phyloP scores from a whole-genome alignment of 768 basidiomycete genomes.

The Mrakia frigida region DNA sequence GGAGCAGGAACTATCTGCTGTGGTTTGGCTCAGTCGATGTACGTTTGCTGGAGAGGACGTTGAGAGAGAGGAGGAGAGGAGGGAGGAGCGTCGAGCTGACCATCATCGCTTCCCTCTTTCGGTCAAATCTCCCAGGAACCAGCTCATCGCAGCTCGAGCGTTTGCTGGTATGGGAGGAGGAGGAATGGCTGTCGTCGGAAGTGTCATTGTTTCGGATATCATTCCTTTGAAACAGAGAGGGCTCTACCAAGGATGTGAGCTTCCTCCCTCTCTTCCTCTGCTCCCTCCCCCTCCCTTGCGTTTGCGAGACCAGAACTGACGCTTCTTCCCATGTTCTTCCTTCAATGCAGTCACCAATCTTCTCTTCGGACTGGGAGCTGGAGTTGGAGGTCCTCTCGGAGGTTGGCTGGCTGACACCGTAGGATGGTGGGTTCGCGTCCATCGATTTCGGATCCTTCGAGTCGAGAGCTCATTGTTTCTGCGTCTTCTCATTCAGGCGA shows the following conservation, averaged over 20 bases:
- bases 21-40: conserved; percentile 82
- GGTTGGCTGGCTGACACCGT: conserved; percentile 29
- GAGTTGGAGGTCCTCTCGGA: conserved; percentile 30
- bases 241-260: conserved; percentile 85
- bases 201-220: conserved; percentile 54
- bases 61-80: too few relatives aligned
- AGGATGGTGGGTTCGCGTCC: conserved; percentile 18
- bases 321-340: not conserved
- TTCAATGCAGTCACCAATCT: conserved; percentile 24
- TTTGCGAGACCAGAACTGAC: not conserved
- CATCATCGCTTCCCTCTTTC: not conserved
- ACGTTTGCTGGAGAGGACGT: conserved; percentile 50
- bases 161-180: conserved; percentile 83
- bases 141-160: conserved; percentile 49
- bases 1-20: conserved; percentile 72
- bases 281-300: not conserved
- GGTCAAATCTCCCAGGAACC: not conserved
- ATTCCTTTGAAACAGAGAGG: conserved; percentile 83
- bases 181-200: conserved; percentile 49
- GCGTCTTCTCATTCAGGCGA: conserved; percentile 1
- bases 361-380: conserved; percentile 30
- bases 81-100: not conserved
- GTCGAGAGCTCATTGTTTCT: not conserved
- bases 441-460: not conserved
- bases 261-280: not conserved